Evolutionary conservation across 371 early-diverging fungal species (phyloP), one percentile per base, ranked within the genome.

Genomic region (Cokeromyces recurvatus): DNA sequence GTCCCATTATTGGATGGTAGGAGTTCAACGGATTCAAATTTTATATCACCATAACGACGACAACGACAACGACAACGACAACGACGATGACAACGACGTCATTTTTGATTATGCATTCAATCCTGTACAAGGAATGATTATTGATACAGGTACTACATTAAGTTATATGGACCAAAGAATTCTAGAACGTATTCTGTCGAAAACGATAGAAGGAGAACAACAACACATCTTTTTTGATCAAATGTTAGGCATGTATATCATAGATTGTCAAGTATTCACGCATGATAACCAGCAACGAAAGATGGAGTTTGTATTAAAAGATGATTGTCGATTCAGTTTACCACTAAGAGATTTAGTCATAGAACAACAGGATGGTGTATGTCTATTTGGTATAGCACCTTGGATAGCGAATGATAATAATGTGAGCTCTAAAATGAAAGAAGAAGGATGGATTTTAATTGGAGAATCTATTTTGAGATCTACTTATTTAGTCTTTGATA

Each of bases 381-480:
- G 74, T 46, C 48, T 74, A 43, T 65, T 74, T 46, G 74, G 74
- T 16, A 70, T 74, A 21, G 74, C 74, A 0, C 70, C 74, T 2
- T 52, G 60, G 46, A 59, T 65, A 34, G 23, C 17, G 2, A 41
- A 51, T 19, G 50, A 53, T 3, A 54, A 46, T 22, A 55, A 46
- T 16, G 52, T 48, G 22, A n/a, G n/a, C n/a, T n/a, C n/a, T n/a
- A 48, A 44, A 15, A 55, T 55, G 55, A 35, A 48, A 1, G 36
- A 44, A 15, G 42, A 57, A 0, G 64, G 64, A 3, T 55, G 59
- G 34, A 55, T 64, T 15, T 43, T 74, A 4, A 48, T 74, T 16
- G 74, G 74, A 21, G 74, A 74, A 51, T 68, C 74, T 3, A 54
- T 74, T 14, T 53, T 74, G 7, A 57, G 74, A 27, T 66, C 68